Percentiles rank a stretch among this genome's conserved stretches.
Evolutionary conservation across 192 early-diverging fungal species (phyloP).

Genomic region (Backusella westeae): DNA sequence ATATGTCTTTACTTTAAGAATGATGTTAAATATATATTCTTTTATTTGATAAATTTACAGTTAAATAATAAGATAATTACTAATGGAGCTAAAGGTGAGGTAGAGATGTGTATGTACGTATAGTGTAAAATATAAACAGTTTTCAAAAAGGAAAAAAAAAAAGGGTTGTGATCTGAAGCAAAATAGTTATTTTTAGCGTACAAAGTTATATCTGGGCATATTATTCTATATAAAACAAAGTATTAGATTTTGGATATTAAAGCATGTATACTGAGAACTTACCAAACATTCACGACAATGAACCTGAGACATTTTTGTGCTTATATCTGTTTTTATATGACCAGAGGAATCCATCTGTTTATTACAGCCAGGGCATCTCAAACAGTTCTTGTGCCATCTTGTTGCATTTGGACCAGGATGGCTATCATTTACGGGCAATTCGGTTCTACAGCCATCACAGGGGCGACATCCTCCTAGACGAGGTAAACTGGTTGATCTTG

Average conservation of each 20-base stretch:
- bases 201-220: constrained; percentile 6
- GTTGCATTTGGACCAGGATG: constrained; percentile 46
- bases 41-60: neutral
- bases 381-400: constrained; percentile 55
- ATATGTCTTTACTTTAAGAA: neutral
- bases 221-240: neutral
- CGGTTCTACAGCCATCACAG: constrained; percentile 45
- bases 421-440: constrained; percentile 47
- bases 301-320: constrained; percentile 25
- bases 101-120: neutral
- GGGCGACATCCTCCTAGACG: constrained; percentile 44
- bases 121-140: neutral
- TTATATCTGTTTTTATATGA: constrained; percentile 30
- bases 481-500: constrained; percentile 43
- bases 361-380: constrained; percentile 45
- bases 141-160: neutral
- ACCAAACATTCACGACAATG: constrained; percentile 49
- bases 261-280: constrained; percentile 16
- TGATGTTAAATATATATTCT: neutral
- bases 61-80: neutral
- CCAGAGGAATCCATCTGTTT: constrained; percentile 52
- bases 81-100: neutral
- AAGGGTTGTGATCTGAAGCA: neutral
- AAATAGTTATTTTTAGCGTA: neutral
- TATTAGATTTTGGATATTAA: neutral